Evolutionary conservation across 257 asterid species (phyloP).

Genomic region (Handroanthus guayacan): DNA sequence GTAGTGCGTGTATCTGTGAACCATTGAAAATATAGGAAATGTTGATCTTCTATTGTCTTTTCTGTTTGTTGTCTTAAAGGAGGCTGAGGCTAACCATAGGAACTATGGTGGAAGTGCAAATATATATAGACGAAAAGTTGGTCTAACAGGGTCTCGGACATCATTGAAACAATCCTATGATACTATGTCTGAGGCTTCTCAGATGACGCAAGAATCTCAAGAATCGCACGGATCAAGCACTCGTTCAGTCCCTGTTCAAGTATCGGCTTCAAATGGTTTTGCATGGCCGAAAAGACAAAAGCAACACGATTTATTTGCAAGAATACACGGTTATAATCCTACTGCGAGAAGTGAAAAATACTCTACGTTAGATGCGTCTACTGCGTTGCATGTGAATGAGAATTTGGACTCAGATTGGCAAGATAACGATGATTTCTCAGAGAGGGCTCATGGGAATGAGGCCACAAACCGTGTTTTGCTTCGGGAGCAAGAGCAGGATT

Average conservation of each 20-base stretch:
- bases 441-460: conserved; percentile 23
- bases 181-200: conserved; percentile 81
- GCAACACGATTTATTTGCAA: conserved; percentile 42
- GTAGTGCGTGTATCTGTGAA: not conserved
- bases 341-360: conserved; percentile 43
- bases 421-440: conserved; percentile 36
- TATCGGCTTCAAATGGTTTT: conserved; percentile 50
- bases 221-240: conserved; percentile 62
- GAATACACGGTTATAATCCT: conserved; percentile 38
- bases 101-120: conserved; percentile 40
- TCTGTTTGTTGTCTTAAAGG: conserved; percentile 44
- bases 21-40: not conserved
- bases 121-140: conserved; percentile 51
- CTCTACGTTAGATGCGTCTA: not conserved
- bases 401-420: conserved; percentile 39
- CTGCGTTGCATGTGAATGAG: not conserved
- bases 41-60: not conserved
- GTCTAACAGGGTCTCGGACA: conserved; percentile 45
- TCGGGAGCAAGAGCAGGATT: conserved; percentile 49
- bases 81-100: conserved; percentile 48
- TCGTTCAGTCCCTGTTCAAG: conserved; percentile 68
- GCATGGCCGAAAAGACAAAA: conserved; percentile 54
- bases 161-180: conserved; percentile 60
- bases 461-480: conserved; percentile 35
- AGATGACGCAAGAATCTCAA: conserved; percentile 64